Conservation (phyloP, 176 grass and related monocot species). For the Lolium multiflorum region DNA sequence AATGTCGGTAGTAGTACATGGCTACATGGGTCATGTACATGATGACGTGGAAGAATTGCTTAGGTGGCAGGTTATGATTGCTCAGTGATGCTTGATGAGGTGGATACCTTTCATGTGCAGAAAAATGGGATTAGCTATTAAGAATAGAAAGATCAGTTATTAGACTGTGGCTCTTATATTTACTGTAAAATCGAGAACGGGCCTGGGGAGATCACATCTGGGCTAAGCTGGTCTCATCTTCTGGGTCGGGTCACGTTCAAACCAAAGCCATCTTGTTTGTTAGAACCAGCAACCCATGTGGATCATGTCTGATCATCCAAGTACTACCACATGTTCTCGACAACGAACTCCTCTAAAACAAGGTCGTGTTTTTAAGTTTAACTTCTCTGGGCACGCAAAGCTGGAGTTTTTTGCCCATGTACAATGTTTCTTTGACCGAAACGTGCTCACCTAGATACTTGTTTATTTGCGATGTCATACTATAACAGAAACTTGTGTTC, state of each 20-base stretch:
- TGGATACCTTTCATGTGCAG: no score
- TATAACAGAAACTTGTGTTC: not conserved
- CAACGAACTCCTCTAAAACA: no score
- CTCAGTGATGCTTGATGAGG: no score
- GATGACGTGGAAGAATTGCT: no score
- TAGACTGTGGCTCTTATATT: no score
- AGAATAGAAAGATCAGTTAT: no score
- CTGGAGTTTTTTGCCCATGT: not conserved
- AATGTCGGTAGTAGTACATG: no score
- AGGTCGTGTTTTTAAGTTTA: no score
- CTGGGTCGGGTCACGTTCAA: not conserved
- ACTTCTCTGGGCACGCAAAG: not conserved
- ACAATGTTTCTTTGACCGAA: not conserved
- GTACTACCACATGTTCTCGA: not conserved
- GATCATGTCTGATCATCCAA: not conserved
- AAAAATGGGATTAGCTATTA: no score
- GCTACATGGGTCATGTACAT: no score
- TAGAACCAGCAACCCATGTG: not conserved
- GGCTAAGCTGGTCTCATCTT: no score
- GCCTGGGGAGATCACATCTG: not conserved
- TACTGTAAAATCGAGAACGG: not conserved
- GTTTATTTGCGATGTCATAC: not conserved
- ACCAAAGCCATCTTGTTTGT: not conserved
- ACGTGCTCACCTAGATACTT: not conserved
- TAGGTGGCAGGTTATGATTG: no score